phyloP scores from a whole-genome alignment of 768 basidiomycete species.

The Kwoniella europaea region DNA sequence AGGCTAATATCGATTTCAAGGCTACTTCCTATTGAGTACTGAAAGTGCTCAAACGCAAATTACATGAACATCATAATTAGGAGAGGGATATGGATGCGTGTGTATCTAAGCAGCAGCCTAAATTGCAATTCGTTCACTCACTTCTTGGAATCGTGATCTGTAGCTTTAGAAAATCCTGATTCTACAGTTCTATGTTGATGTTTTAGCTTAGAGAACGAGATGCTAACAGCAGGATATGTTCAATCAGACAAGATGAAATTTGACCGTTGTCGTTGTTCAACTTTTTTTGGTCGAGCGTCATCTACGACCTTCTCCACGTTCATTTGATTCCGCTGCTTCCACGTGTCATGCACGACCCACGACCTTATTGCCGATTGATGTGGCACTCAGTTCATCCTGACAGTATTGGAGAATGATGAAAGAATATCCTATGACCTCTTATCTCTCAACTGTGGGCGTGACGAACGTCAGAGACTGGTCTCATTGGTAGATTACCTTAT shows the following conservation, averaged over 20 bases:
- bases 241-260: not conserved
- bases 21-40: slow-evolving; percentile 18
- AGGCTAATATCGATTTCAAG: slow-evolving; percentile 49
- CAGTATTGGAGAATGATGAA: no score
- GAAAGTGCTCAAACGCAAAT: slow-evolving; percentile 48
- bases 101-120: no score
- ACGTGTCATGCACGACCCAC: not conserved
- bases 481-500: no score
- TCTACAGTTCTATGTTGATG: no score
- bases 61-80: slow-evolving; percentile 43
- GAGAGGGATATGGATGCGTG: not conserved
- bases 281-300: slow-evolving; percentile 15
- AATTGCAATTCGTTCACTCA: no score
- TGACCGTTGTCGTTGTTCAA: not conserved
- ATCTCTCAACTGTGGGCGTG: no score
- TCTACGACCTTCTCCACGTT: slow-evolving; percentile 9
- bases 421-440: no score
- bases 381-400: not conserved
- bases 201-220: no score
- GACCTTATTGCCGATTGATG: slow-evolving; percentile 3
- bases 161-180: no score
- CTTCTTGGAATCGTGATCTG: no score
- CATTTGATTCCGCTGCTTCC: slow-evolving; percentile 8
- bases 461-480: no score
- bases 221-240: no score